phyloP scores from a whole-genome alignment of 2,329 filamentous ascomycete genomes.

The Monosporascus sp. region DNA sequence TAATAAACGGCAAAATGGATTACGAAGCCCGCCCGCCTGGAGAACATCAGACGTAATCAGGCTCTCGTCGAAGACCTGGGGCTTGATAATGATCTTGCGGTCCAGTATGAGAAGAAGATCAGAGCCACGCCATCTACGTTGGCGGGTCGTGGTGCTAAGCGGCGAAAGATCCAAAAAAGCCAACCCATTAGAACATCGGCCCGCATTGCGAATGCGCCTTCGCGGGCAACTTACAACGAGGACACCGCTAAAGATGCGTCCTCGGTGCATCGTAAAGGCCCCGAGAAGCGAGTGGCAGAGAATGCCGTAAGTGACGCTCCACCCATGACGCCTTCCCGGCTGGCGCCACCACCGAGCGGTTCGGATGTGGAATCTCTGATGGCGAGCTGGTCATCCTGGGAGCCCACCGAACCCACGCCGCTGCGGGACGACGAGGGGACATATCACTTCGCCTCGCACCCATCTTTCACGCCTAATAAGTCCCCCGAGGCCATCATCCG shows the following conservation, averaged over 20 bases:
- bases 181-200: constrained; percentile 40
- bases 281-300: neutral
- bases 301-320: neutral
- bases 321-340: neutral
- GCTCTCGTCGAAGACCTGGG: constrained; percentile 42
- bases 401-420: constrained; percentile 31
- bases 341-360: constrained; percentile 1
- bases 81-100: constrained; percentile 29
- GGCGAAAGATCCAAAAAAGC: constrained; percentile 29
- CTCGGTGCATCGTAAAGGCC: neutral
- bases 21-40: constrained; percentile 40
- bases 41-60: constrained; percentile 46
- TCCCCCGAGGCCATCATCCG: constrained; percentile 46
- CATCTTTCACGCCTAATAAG: constrained; percentile 46
- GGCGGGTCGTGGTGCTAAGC: constrained; percentile 26
- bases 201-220: constrained; percentile 37
- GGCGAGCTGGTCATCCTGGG: constrained; percentile 41
- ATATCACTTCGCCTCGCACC: constrained; percentile 41
- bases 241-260: constrained; percentile 15
- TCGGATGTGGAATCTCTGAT: constrained; percentile 16
- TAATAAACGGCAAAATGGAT: constrained; percentile 13
- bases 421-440: constrained; percentile 35
- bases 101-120: constrained; percentile 7
- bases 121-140: neutral
- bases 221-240: constrained; percentile 33